Base-by-base conservation (phyloP, 2,329 filamentous ascomycete genomes). In the Cytospora piceicola region DNA sequence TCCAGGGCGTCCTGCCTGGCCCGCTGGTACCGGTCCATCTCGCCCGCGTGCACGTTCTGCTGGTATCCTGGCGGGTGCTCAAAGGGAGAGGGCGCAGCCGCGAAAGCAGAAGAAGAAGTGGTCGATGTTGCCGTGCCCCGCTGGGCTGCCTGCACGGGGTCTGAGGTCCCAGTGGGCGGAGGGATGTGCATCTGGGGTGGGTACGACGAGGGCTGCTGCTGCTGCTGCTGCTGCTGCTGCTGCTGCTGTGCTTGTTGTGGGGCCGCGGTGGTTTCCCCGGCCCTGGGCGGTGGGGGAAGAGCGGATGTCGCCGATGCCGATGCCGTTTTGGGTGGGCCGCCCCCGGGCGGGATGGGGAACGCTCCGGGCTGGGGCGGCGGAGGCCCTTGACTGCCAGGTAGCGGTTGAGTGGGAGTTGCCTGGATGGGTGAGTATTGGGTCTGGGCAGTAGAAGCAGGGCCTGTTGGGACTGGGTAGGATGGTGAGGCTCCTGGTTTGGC, bases 281-380 rank as follows among this genome's bases (percentile, higher is more conserved):
- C 78, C 71, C 80, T 85, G 60, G 84, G 83, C 55, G 84, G 83
- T 63, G 84, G 82, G 65, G 83, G 83, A 36, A 84, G 69, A 51
- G 69, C 70, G 53, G 64, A 67, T 70, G 65, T 73, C 70, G 65
- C 65, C 67, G 53, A 58, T 32, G 63, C 24, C 56, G 66, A 68
- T 51, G 68, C 70, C 42, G 42, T 46, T n/a, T 68, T 58, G n/a
- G 66, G 66, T 20, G 55, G 58, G n/a, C 51, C 49, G 24, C 27
- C 68, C 61, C 72, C 72, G 29, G 78, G 70, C 58, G 82, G 76
- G 54, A 77, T 72, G 49, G 86, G 86, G 53, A 81, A 77, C 49
- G 85, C 83, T 62, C 85, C 85, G 46, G 86, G 85, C 70, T 88
- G 85, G 34, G 86, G 85, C 68, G 81, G 76, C 63, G 85, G 81